These are phyloP conservation scores for Metschnikowia cubensis DNA, from an alignment of 805 yeast genomes.

Conservation along the genomic window DNA sequence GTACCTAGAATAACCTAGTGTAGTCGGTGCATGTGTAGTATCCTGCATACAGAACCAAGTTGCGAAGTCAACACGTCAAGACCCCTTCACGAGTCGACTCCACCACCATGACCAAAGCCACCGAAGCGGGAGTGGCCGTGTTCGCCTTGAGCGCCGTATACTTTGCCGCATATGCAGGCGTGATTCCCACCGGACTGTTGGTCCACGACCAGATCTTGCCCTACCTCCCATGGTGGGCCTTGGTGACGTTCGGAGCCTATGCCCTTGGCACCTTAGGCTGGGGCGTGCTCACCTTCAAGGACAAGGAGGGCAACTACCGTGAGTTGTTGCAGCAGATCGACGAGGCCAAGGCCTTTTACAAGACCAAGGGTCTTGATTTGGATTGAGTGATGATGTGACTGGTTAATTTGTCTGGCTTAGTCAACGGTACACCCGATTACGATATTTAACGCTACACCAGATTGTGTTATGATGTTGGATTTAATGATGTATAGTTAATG, in stretches of 20 bases:
- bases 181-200: conserved; percentile 49
- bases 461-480: no score
- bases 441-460: no score
- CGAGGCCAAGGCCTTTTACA: conserved; percentile 59
- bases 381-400: conserved; percentile 3
- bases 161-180: conserved; percentile 47
- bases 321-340: conserved; percentile 57
- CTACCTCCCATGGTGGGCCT: conserved; percentile 65
- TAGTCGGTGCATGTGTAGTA: not conserved
- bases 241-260: conserved; percentile 65
- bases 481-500: no score
- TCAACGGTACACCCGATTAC: no score
- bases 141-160: conserved; percentile 50
- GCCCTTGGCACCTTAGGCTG: conserved; percentile 65
- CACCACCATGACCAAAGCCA: conserved; percentile 58
- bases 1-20: no score
- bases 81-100: not conserved
- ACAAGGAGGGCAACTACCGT: conserved; percentile 61
- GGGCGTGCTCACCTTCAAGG: conserved; percentile 66
- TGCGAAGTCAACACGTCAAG: conserved; percentile 9
- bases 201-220: conserved; percentile 56
- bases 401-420: no score
- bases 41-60: not conserved
- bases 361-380: conserved; percentile 52
- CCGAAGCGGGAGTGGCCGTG: conserved; percentile 50